Conservation (phyloP, 1,284 basidiomycete genomes). For the Apiotrichum sp. region DNA sequence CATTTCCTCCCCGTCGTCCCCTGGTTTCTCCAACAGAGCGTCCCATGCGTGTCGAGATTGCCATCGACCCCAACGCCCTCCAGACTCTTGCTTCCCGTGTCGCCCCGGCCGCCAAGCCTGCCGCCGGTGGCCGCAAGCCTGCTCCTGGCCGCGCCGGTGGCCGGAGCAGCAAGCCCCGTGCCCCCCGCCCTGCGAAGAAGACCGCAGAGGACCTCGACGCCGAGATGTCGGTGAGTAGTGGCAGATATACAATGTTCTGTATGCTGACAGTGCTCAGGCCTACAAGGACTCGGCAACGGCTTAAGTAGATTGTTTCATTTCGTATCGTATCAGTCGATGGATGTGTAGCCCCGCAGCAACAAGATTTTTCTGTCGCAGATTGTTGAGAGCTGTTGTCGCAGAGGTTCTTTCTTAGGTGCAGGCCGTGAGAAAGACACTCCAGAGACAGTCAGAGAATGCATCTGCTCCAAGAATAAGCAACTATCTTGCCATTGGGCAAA, state of each 20-base stretch:
- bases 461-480: too few species aligned
- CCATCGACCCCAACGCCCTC: slow-evolving; percentile 78
- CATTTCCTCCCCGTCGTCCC: slow-evolving; percentile 39
- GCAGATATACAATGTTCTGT: too few species aligned
- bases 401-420: too few species aligned
- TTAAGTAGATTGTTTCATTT: background rate
- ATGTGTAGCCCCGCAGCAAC: background rate
- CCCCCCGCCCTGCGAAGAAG: slow-evolving; percentile 50
- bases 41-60: slow-evolving; percentile 97
- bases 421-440: too few species aligned
- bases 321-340: background rate
- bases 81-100: slow-evolving; percentile 58
- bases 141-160: slow-evolving; percentile 52
- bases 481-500: too few species aligned
- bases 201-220: slow-evolving; percentile 56
- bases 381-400: too few species aligned
- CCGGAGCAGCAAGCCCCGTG: slow-evolving; percentile 48
- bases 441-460: too few species aligned
- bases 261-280: background rate
- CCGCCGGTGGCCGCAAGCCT: slow-evolving; percentile 26
- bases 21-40: slow-evolving; percentile 59
- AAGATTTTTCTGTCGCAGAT: too few species aligned
- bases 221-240: slow-evolving; percentile 62
- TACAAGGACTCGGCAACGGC: slow-evolving; percentile 2
- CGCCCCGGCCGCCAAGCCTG: slow-evolving; percentile 49